Evolutionary conservation across 1,284 basidiomycete species (phyloP), one percentile per base, ranked within the genome.

Genomic region (Flammula alnicola): DNA sequence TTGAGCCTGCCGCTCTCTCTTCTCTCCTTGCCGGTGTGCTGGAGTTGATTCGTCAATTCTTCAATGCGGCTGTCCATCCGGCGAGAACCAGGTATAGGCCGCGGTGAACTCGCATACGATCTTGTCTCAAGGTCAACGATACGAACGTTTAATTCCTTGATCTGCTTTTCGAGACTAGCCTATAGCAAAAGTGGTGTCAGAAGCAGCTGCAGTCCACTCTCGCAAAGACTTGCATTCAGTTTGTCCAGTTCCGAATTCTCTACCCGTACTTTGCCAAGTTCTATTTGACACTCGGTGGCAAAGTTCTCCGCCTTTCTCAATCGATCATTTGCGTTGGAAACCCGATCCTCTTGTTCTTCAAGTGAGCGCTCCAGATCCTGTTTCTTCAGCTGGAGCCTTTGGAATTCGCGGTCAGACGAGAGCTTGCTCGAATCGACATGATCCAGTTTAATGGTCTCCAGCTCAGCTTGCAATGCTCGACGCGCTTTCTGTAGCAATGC

Each of bases 81-180:
- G 39, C 84, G 75, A 17, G 81, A 76, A 1, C 71, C 67, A 1
- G 79, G 70, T 2, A 76, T 64, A 8, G 84, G 76, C 19, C 85
- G 77, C n/a, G 88, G 83, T 12, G 81, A 80, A 51, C 66, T 81
- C 6, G 83, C 68, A 57, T 89, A 85, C 1, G 89, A 85, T 60
- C 78, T 86, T 0, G 89, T 90, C 65, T 93, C 91, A 8, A 93
- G 73, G 60, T 93, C 91, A 6, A 91, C 84, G 50, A 93, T 82
- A 25, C 84, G 85, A 29, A 91, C 78, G 51, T 91, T 90, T 26
- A 92, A 71, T 41, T 92, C 88, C 63, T 92, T 92, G 61, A 88
- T 77, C 65, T 91, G 86, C 62, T 90, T 91, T 72, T 92, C 90
- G 16, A 93, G 74, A 52, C 77, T 83, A 8, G 88, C 89, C 91